Conservation (phyloP, 2,329 filamentous ascomycete species). For the Sporothrix luriei region DNA sequence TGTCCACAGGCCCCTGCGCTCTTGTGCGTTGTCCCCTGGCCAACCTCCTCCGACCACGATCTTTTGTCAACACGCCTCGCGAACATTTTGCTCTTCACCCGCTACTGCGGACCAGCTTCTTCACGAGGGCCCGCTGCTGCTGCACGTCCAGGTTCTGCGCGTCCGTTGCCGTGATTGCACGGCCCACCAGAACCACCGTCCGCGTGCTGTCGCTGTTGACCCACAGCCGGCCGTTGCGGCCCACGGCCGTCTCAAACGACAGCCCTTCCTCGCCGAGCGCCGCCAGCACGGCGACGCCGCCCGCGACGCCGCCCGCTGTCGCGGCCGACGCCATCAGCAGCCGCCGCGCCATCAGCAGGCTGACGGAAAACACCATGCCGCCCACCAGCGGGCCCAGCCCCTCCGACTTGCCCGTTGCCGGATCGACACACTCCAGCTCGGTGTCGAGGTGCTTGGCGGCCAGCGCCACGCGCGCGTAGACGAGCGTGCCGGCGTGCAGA, state of each 20-base stretch:
- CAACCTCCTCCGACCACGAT: too few relatives aligned
- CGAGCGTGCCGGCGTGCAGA: constrained; percentile 71
- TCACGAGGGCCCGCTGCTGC: constrained; percentile 69
- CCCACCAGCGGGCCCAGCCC: constrained; percentile 78
- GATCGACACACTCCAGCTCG: constrained; percentile 86
- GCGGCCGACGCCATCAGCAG: constrained; percentile 68
- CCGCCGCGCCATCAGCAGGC: constrained; percentile 77
- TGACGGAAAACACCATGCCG: constrained; percentile 84
- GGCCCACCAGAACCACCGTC: constrained; percentile 75
- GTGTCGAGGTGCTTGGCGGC: constrained; percentile 82
- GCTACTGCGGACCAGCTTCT: constrained; percentile 49
- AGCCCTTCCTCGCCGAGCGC: constrained; percentile 75
- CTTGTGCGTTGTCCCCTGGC: too few relatives aligned
- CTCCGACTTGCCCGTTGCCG: constrained; percentile 83
- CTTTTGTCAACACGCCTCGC: too few relatives aligned
- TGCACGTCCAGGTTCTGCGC: constrained; percentile 64
- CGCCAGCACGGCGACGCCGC: constrained; percentile 74
- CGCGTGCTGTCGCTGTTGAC: constrained; percentile 71
- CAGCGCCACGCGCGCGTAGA: constrained; percentile 82
- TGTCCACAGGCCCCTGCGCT: too few relatives aligned
- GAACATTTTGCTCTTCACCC: constrained; percentile 50
- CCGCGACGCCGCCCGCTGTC: too few relatives aligned
- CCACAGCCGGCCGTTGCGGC: constrained; percentile 91
- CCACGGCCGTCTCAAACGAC: constrained; percentile 90
- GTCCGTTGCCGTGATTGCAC: constrained; percentile 77